Base-by-base conservation (phyloP, 2,329 filamentous ascomycete genomes). In the Microcyclospora pomicola region DNA sequence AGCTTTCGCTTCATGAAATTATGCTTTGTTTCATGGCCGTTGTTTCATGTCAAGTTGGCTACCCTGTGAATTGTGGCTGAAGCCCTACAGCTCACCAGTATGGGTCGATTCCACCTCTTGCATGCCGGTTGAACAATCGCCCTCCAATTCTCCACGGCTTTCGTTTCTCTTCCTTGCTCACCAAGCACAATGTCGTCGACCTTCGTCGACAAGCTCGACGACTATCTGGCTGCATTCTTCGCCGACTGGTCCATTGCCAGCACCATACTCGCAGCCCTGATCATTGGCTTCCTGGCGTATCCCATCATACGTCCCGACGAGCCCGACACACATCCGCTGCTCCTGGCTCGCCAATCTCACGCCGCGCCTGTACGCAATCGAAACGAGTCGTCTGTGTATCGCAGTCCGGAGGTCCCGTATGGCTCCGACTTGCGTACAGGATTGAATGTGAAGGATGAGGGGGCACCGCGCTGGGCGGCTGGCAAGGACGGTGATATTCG, bases 401-500 rank as follows among this genome's bases (percentile, higher is more conserved):
- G 91, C 42, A 83, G 82, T n/a, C 75, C 83, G 41, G 80, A 85
- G 42, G 78, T 80, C 6, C 87, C 88, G 14, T 81, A 92, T 62
- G 84, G 86, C 51, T 86, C 85, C 65, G 78, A 82, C 7, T 71
- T 93, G 32, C 80, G 80, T 49, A 65, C 71, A 29, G 84, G 86
- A 4, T 67, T 93, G 31, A 84, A 83, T 48, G 82, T 96, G 40
- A 88, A 85, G 63, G 81, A 86, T 38, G 64, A 79, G 0, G 81
- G 79, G 32, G 75, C 80, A 33, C 80, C 83, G 34, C 85, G 85
- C 62, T 95, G 87, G 82, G 72, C 80, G 9, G 68, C 72, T 40
- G 88, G 88, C 35, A 77, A 82, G 39, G 79, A 93, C 59, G 91
- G 91, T 33, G 88, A 98, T 52, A 66, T 98, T 47, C 74, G 88